Percentiles rank a stretch among this genome's conserved stretches.
Evolutionary conservation across 371 early-diverging fungal species (phyloP).

Genomic region (Mucor velutinosus): DNA sequence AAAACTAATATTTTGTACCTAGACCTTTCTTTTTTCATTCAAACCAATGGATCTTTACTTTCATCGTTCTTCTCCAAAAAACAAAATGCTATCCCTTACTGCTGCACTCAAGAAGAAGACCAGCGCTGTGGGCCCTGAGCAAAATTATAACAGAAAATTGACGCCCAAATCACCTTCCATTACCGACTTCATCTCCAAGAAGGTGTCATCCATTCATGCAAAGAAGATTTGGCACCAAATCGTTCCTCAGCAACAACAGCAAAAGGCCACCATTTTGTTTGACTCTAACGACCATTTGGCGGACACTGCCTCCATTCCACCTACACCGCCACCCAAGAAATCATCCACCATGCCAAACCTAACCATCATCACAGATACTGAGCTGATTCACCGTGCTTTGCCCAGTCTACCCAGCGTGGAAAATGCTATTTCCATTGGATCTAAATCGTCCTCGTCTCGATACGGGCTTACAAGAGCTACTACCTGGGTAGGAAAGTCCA

Average conservation of each 20-base stretch:
- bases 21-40: neutral
- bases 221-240: slow-evolving; percentile 17
- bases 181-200: slow-evolving; percentile 1
- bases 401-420: slow-evolving; percentile 14
- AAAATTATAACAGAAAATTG: neutral
- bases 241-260: neutral
- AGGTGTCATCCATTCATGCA: neutral
- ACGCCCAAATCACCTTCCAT: neutral
- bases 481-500: slow-evolving; percentile 21
- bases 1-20: slow-evolving; percentile 8
- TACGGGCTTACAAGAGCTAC: slow-evolving; percentile 12
- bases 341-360: slow-evolving; percentile 17
- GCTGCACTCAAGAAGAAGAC: slow-evolving; percentile 5
- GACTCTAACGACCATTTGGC: slow-evolving; percentile 15
- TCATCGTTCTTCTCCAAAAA: slow-evolving; percentile 16
- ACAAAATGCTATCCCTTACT: neutral
- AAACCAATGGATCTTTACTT: slow-evolving; percentile 21
- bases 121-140: slow-evolving; percentile 1
- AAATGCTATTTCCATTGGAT: neutral
- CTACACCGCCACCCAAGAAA: slow-evolving; percentile 18
- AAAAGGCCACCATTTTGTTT: slow-evolving; percentile 6
- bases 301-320: neutral
- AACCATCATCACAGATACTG: neutral
- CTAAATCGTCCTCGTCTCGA: neutral
- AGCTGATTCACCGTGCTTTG: slow-evolving; percentile 11